Evolutionary conservation across 2,329 filamentous ascomycete species (phyloP), one percentile per base, ranked within the genome.

Genomic region (Colletotrichum sp.): DNA sequence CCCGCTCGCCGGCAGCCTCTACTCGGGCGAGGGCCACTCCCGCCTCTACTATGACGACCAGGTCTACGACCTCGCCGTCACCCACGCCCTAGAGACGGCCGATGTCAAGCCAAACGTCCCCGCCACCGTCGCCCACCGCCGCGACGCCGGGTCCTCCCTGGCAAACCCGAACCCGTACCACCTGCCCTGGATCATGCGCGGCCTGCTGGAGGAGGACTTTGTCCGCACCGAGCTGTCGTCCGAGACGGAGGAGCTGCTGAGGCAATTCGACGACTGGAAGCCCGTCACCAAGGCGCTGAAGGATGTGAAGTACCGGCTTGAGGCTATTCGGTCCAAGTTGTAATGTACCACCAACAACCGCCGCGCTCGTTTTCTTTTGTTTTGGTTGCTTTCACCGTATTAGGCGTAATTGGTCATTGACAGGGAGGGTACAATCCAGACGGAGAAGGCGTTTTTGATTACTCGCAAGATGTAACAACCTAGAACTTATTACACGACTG

Each of bases 111-210:
- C 86, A 18, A 82, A 55, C 78, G 78, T 21, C 72, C 68, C 76
- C 75, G 12, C 80, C 81, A 32, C 79, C 81, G 21, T 78, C 79
- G 5, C 30, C 80, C 55, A 72, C 67, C 61, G 57, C 67, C 36
- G 66, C 52, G 52, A 71, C 30, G 78, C 80, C 5, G 58, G 34
- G 7, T 71, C 64, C 8, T 80, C 83, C 78, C 79, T 91, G 32
- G 81, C 85, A 1, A 89, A 90, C 73, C 86, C 93, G 18, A 99
- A 98, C 80, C 96, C 96, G 0, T 99, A 96, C 81, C 93, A 97
- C 71, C 87, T 99, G 16, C 97, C 97, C 0, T 99, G 98, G 93
- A 96, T 97, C 43, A 97, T 99, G 93, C 92, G 97, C 9, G 97
- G 97, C 1, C 86, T 99, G 73, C 86, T 99, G 4, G 97, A 99